Evolutionary conservation across 2,329 filamentous ascomycete genomes (phyloP).

Genomic region (Fusarium coicis): DNA sequence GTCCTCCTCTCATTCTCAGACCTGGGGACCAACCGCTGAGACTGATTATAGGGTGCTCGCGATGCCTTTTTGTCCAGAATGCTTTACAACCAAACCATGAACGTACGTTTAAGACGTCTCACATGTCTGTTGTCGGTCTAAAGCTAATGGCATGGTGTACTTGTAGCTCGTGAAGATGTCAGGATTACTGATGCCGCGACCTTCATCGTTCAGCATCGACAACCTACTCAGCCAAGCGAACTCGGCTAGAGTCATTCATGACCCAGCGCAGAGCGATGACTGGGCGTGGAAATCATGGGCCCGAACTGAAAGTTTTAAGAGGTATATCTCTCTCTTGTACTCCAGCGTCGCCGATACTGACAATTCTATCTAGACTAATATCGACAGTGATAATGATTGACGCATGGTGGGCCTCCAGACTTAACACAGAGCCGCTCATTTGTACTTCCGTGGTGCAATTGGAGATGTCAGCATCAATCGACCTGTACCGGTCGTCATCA

Average conservation of each 20-base stretch:
- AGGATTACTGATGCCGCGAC: not conserved
- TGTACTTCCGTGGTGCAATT: not conserved
- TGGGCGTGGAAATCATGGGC: slow-evolving; percentile 20
- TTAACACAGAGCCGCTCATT: not conserved
- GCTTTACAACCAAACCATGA: not conserved
- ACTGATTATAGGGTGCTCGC: fast-evolving
- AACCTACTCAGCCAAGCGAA: not conserved
- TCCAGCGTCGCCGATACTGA: not conserved
- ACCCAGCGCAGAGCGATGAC: not conserved
- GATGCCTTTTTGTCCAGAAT: not conserved
- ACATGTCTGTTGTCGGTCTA: no score
- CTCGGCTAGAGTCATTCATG: not conserved
- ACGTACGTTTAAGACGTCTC: not conserved
- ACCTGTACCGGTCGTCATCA: slow-evolving; percentile 4
- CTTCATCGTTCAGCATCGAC: not conserved
- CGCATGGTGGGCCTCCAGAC: not conserved
- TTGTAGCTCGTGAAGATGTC: not conserved
- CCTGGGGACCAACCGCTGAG: fast-evolving
- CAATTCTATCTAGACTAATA: not conserved
- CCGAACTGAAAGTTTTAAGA: not conserved
- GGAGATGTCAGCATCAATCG: not conserved
- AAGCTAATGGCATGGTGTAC: fast-evolving
- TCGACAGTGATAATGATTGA: not conserved
- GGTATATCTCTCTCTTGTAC: not conserved
- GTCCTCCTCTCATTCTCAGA: fast-evolving